Percentiles rank a stretch among this genome's conserved stretches.
phyloP scores from a whole-genome alignment of 169 alveolate genomes.

The Toxoplasma gondii region DNA sequence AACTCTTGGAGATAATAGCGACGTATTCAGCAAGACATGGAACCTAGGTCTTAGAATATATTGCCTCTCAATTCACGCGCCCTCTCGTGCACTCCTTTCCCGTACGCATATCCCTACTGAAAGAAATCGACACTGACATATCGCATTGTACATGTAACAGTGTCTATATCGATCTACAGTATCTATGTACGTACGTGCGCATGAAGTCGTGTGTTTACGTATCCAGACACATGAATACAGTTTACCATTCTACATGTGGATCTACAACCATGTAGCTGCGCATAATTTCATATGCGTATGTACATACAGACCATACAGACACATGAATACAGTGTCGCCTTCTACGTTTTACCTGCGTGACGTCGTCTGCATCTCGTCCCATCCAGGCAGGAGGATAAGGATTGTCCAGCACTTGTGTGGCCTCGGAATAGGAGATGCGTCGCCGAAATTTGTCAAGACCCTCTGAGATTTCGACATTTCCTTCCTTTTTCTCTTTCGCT shows the following conservation, averaged over 20 bases:
- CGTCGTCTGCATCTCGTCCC: neutral
- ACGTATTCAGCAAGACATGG: no score
- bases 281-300: neutral
- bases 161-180: no score
- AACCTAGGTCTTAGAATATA: no score
- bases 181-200: no score
- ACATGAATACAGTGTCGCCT: neutral
- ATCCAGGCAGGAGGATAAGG: conserved; percentile 25
- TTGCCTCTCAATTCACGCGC: no score
- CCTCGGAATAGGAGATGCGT: neutral
- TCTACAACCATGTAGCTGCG: neutral
- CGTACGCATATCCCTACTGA: no score
- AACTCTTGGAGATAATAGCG: no score
- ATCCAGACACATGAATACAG: no score
- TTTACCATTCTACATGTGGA: neutral
- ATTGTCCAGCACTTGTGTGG: neutral
- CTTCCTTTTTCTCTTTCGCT: conserved; percentile 5
- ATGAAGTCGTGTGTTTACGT: no score
- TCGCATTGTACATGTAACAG: no score
- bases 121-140: no score
- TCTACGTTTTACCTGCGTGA: neutral
- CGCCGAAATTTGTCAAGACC: neutral
- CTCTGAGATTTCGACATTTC: neutral
- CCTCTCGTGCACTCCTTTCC: no score
- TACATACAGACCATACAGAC: neutral